These are phyloP conservation scores for Batrachochytrium dendrobatidis DNA, from an alignment of 371 early-diverging fungal genomes.

Conservation along the genomic window DNA sequence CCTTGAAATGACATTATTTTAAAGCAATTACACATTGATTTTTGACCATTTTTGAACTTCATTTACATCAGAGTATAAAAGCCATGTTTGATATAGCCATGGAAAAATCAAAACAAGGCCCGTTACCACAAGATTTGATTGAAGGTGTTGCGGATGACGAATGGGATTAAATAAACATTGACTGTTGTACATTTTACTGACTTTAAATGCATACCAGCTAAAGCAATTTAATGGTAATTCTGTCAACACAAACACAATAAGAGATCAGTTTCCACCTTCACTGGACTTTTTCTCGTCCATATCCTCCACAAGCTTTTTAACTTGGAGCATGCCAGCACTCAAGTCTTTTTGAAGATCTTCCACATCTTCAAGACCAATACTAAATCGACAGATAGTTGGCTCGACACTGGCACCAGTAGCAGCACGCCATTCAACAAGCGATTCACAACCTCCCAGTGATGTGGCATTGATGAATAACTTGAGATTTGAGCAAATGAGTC, in stretches of 20 bases:
- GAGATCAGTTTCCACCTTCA: no score
- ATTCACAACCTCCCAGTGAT: conserved; percentile 59
- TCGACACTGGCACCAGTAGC: conserved; percentile 36
- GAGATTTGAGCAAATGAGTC: conserved; percentile 15
- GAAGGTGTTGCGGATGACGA: conserved; percentile 48
- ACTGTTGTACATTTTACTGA: no score
- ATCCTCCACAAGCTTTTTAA: conserved; percentile 9
- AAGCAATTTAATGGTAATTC: no score
- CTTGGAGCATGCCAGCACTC: conserved; percentile 13
- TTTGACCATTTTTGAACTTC: no score
- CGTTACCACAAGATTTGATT: conserved; percentile 32
- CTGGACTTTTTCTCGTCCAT: no score
- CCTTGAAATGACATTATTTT: no score
- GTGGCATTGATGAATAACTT: conserved; percentile 40
- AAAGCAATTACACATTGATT: no score
- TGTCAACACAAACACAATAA: no score
- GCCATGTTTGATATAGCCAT: conserved; percentile 51
- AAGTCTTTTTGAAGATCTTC: conserved; percentile 55
- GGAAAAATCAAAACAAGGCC: conserved; percentile 22
- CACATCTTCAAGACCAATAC: conserved; percentile 56
- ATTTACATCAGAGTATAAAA: conserved; percentile 50
- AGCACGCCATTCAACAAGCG: conserved; percentile 52
- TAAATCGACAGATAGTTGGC: conserved; percentile 47
- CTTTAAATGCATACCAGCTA: no score
- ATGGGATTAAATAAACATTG: conserved; percentile 39